Evolutionary conservation across 495 filamentous ascomycete genomes (phyloP), one percentile per base, ranked within the genome.

Genomic region (Aspergillus diversus): DNA sequence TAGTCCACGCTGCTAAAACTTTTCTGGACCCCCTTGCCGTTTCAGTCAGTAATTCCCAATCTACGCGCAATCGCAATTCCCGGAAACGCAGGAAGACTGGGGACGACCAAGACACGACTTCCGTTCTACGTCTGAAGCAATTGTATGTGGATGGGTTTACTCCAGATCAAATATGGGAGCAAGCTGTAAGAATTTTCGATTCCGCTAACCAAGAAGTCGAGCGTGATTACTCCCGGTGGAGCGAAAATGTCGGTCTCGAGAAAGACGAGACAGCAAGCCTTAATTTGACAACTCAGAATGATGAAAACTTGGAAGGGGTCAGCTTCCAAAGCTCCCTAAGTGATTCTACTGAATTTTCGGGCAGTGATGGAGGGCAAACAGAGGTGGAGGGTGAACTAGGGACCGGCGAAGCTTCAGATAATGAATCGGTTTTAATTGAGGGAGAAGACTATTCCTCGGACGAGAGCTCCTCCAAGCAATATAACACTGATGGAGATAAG

Each of bases 131-230:
- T 63, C 75, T 94, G 61, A 84, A 88, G 69, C 89, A 90, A 73
- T 75, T 99, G 21, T 88, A 98, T 73, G 80, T 90, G 33, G 88
- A 97, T 33, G 95, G 94, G 0, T 97, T 99, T 74, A 90, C 88
- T 61, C 86, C 90, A 27, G 86, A 87, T 50, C 95, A 98, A 76
- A 87, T 99, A 16, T 98, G 93, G 92, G 92, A 97, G 71, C 95
- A 99, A 76, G 92, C 92, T 5, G 88, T 84, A 65, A 86, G 90
- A 71, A 90, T 99, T 21, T 63, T 80, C 32, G 72, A 75, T 49
- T 77, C 74, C 9, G 69, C 77, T 17, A 67, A 69, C 33, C 61
- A 61, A 34, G 73, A 76, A 60, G 60, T 80, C 13, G 69, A 78
- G 37, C 73, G 68, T 17, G 75, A 79, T 63, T 63, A 68, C 48